These are phyloP conservation scores for Collybia mongolica DNA, from an alignment of 768 basidiomycete genomes.

Conservation along the genomic window DNA sequence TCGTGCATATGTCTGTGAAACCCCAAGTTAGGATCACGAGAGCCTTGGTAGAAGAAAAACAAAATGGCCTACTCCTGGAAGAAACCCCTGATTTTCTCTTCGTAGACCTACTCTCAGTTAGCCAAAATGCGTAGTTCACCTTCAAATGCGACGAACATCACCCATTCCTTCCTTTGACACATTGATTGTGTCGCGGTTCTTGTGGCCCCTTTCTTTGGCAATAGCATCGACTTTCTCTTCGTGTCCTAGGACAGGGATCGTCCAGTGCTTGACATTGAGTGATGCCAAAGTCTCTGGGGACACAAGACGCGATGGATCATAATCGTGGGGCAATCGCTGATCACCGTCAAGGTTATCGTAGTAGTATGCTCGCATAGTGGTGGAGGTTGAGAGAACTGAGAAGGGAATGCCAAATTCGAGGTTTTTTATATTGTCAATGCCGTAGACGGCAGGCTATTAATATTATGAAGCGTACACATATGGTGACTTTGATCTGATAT, in stretches of 20 bases:
- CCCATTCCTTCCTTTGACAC: slow-evolving; percentile 80
- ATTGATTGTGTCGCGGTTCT: slow-evolving; percentile 80
- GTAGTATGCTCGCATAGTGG: slow-evolving; percentile 73
- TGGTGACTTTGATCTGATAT: no score
- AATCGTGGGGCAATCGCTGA: slow-evolving; percentile 81
- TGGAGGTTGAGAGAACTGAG: no score
- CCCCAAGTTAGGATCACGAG: background rate
- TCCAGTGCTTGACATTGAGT: slow-evolving; percentile 68
- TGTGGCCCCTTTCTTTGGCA: slow-evolving; percentile 71
- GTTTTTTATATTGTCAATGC: no score
- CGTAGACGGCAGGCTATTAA: no score
- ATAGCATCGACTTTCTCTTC: slow-evolving; percentile 57
- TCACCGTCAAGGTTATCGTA: slow-evolving; percentile 74
- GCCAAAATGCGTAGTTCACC: background rate
- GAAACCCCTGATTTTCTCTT: slow-evolving; percentile 78
- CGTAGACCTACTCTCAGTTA: slow-evolving; percentile 46
- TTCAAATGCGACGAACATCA: slow-evolving; percentile 39
- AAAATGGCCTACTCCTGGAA: slow-evolving; percentile 67
- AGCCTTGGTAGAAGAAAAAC: background rate
- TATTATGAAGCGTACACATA: no score
- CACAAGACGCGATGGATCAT: slow-evolving; percentile 54
- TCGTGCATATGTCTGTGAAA: slow-evolving; percentile 78
- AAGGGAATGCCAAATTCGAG: no score
- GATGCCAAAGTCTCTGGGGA: slow-evolving; percentile 42
- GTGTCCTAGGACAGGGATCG: slow-evolving; percentile 62